These are phyloP conservation scores for Trypethelium eluteriae DNA, from an alignment of 495 filamentous ascomycete species.

Conservation along the genomic window DNA sequence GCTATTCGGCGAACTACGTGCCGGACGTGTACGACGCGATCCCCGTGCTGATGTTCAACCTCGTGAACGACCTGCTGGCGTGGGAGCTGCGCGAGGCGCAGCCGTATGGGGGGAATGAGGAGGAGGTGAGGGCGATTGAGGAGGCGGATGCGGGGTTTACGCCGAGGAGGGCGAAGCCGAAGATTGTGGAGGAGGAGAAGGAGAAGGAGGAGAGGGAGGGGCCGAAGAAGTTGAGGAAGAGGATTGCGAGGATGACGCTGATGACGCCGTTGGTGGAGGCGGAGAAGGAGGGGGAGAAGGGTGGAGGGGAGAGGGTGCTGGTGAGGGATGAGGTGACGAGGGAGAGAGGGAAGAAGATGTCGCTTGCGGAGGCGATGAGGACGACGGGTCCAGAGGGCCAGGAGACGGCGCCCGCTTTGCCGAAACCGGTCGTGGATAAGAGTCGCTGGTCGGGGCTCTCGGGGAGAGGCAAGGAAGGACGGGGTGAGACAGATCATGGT, in stretches of 20 bases:
- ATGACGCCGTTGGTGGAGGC: constrained; percentile 1
- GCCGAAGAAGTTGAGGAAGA: constrained; percentile 1
- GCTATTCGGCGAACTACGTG: constrained; percentile 26
- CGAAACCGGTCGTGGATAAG: neutral
- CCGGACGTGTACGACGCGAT: constrained; percentile 31
- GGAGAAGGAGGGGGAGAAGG: neutral
- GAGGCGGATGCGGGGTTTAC: constrained; percentile 8
- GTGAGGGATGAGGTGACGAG: neutral
- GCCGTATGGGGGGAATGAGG: constrained; percentile 18
- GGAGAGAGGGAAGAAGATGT: neutral
- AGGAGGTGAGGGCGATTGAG: constrained; percentile 17
- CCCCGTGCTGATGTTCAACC: constrained; percentile 29
- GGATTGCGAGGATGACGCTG: neutral
- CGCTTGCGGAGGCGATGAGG: neutral
- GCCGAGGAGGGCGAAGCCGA: neutral
- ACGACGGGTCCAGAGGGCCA: neutral
- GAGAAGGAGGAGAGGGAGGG: neutral
- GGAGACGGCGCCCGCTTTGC: neutral
- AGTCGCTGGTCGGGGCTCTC: constrained; percentile 2
- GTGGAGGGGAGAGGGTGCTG: neutral
- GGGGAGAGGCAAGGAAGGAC: neutral
- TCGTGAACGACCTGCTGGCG: constrained; percentile 28
- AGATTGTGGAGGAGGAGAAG: neutral
- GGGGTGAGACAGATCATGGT: neutral
- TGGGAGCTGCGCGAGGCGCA: constrained; percentile 17